Percentiles rank a stretch among this genome's conserved stretches.
These are phyloP conservation scores for Hypoxylon perforatum DNA, from an alignment of 495 filamentous ascomycete species.

Conservation along the genomic window DNA sequence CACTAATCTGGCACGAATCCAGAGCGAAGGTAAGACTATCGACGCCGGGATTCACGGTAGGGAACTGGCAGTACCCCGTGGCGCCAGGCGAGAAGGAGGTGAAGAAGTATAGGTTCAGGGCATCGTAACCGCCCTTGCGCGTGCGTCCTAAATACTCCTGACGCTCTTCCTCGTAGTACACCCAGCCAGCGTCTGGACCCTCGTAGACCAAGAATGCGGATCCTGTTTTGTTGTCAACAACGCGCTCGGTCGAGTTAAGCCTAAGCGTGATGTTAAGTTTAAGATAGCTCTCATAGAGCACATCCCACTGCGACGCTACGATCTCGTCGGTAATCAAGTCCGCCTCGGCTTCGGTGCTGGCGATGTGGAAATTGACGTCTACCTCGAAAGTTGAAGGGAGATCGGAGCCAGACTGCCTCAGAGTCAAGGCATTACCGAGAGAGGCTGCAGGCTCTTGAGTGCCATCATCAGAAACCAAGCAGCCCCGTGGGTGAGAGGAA, in stretches of 20 bases:
- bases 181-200: neutral
- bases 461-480: neutral
- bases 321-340: neutral
- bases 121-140: neutral
- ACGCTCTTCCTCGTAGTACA: neutral
- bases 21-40: neutral
- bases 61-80: constrained; percentile 1
- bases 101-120: neutral
- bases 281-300: neutral
- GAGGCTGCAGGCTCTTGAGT: neutral
- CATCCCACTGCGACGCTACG: neutral
- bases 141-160: neutral
- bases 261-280: neutral
- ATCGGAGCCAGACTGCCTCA: no score
- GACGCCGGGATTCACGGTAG: neutral
- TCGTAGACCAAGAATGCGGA: neutral
- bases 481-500: no score
- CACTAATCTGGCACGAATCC: neutral
- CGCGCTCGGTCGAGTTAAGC: neutral
- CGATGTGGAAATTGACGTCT: neutral
- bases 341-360: neutral
- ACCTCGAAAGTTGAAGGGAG: neutral
- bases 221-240: neutral
- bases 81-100: neutral
- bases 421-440: no score